A percentile compares a stretch with the other conserved stretches of the same genome.
phyloP scores from a whole-genome alignment of 192 early-diverging fungal species.

The Coemansia sp. region DNA sequence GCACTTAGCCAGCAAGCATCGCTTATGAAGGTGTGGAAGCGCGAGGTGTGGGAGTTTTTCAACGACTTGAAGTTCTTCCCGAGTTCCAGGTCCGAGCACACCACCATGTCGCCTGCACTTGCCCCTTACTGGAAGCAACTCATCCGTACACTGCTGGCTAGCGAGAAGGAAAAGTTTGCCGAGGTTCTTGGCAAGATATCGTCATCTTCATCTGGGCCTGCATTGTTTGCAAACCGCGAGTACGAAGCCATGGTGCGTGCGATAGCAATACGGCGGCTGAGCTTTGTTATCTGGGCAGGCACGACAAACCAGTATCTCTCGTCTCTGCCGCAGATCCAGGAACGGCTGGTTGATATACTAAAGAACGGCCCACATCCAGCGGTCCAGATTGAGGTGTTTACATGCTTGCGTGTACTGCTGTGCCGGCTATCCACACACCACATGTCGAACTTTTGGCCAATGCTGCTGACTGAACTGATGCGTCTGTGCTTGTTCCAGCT shows the following conservation, averaged over 20 bases:
- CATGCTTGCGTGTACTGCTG: conserved; percentile 79
- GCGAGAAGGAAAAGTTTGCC: conserved; percentile 75
- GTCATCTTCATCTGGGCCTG: conserved; percentile 59
- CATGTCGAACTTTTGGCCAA: conserved; percentile 89
- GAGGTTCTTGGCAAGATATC: conserved; percentile 76
- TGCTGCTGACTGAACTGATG: conserved; percentile 84
- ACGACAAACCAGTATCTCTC: conserved; percentile 73
- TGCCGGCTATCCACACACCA: conserved; percentile 78
- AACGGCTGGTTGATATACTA: conserved; percentile 85
- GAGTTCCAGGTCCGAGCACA: conserved; percentile 15
- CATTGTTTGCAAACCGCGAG: conserved; percentile 81
- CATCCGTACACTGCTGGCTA: conserved; percentile 65
- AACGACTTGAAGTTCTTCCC: conserved; percentile 52
- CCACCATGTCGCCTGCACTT: conserved; percentile 35
- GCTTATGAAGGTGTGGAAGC: conserved; percentile 47
- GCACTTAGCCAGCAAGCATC: conserved; percentile 42
- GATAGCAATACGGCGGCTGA: conserved; percentile 69
- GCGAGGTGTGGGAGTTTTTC: conserved; percentile 55
- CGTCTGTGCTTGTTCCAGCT: conserved; percentile 31
- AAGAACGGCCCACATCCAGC: conserved; percentile 67
- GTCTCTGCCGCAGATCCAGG: conserved; percentile 77
- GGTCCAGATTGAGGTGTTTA: conserved; percentile 81
- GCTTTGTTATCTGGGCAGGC: conserved; percentile 78
- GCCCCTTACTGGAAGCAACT: conserved; percentile 67
- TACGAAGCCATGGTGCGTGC: conserved; percentile 72